These are phyloP conservation scores for Grigorovia jiainica DNA, from an alignment of 805 yeast species.

Conservation along the genomic window DNA sequence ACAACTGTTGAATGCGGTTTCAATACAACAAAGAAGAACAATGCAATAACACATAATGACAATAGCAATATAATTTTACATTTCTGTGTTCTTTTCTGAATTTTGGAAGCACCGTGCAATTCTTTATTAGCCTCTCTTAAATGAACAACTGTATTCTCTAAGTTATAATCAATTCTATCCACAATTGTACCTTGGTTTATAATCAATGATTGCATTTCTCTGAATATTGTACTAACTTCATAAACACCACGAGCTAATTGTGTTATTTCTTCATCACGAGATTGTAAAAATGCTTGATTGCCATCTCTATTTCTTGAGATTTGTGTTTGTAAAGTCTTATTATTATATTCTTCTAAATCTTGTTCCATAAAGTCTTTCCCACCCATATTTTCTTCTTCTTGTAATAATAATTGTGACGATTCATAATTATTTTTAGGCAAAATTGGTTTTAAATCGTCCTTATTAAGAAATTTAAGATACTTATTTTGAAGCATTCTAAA, in stretches of 20 bases:
- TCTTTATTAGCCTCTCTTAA: slow-evolving; percentile 72
- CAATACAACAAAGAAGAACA: slow-evolving; percentile 60
- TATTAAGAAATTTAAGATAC: slow-evolving; percentile 73
- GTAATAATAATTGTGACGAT: slow-evolving; percentile 17
- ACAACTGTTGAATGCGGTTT: slow-evolving; percentile 37
- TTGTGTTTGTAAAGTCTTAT: slow-evolving; percentile 23
- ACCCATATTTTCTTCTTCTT: slow-evolving; percentile 25
- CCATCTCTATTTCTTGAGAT: slow-evolving; percentile 15
- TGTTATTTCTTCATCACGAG: slow-evolving; percentile 82
- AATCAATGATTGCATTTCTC: slow-evolving; percentile 83
- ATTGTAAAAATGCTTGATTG: slow-evolving; percentile 27
- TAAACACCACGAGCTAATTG: slow-evolving; percentile 89
- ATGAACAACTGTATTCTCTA: slow-evolving; percentile 69
- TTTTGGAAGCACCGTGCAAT: slow-evolving; percentile 60
- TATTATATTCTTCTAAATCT: slow-evolving; percentile 33
- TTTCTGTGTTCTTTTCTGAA: slow-evolving; percentile 84
- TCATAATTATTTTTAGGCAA: slow-evolving; percentile 24
- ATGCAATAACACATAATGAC: slow-evolving; percentile 57
- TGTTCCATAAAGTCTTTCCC: not conserved
- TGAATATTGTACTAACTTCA: slow-evolving; percentile 87
- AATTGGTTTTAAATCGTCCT: slow-evolving; percentile 57
- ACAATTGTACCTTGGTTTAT: slow-evolving; percentile 92
- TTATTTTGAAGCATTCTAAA: slow-evolving; percentile 85
- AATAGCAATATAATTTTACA: slow-evolving; percentile 78
- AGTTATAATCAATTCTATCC: slow-evolving; percentile 88